phyloP scores from a whole-genome alignment of 257 asterid genomes.

The Scutellaria barbata region DNA sequence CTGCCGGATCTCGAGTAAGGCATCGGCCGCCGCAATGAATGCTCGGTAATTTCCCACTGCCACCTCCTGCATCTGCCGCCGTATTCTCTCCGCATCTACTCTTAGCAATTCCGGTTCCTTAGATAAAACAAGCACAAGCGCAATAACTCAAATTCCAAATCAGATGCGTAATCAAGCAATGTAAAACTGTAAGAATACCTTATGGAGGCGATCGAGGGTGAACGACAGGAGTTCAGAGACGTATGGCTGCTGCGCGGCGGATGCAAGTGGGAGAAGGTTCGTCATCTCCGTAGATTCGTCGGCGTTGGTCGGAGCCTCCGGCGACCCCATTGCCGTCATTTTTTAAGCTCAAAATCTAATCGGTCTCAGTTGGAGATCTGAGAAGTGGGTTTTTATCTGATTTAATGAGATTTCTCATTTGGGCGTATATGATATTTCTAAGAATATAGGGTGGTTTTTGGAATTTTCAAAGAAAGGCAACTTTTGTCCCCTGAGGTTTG shows the following conservation, averaged over 20 bases:
- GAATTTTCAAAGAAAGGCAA: neutral
- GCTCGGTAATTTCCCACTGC: conserved; percentile 95
- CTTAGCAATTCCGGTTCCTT: conserved; percentile 94
- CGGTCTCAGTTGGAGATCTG: conserved; percentile 44
- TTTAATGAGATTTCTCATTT: conserved; percentile 22
- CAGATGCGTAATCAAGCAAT: conserved; percentile 28
- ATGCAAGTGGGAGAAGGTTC: conserved; percentile 77
- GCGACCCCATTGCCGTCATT: conserved; percentile 64
- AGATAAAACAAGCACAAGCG: conserved; percentile 2
- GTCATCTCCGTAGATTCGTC: conserved; percentile 51
- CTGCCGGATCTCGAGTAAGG: conserved; percentile 76
- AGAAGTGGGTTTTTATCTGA: conserved; percentile 39
- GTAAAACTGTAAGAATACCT: conserved; percentile 49
- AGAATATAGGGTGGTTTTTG: conserved; percentile 3
- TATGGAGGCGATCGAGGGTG: conserved; percentile 98
- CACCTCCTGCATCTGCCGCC: conserved; percentile 99
- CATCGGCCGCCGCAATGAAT: conserved; percentile 90
- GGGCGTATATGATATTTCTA: conserved; percentile 22
- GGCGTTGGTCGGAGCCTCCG: conserved; percentile 52
- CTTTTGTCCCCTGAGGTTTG: neutral
- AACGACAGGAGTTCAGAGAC: conserved; percentile 94
- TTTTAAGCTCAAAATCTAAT: conserved; percentile 33
- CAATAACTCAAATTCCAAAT: conserved; percentile 27
- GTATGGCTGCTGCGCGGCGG: conserved; percentile 89
- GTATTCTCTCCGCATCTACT: conserved; percentile 95